Base-by-base conservation (phyloP, 129 eudicot species). In the Pittosporum tobira region DNA sequence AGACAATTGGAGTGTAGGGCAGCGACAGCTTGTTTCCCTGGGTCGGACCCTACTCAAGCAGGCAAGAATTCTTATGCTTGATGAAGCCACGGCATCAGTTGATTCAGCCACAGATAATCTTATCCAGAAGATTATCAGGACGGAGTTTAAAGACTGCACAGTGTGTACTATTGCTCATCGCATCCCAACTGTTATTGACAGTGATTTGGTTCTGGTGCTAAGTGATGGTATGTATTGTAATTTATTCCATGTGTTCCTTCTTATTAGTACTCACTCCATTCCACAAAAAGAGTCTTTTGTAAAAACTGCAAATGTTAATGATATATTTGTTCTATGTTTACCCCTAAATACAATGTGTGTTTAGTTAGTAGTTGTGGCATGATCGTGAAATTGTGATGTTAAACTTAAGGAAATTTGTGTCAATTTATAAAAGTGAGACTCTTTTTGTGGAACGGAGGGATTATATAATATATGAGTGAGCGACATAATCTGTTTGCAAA, bases 31-130 rank as follows among this genome's bases (percentile, higher is more conserved):
- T 71, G 90, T 91, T 54, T 87, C 90, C 15, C 79, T 91, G 26
- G 96, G 99, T 20, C 77, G 96, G 65, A 96, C 96, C 42, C 71
- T 91, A 63, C 88, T 91, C 26, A 91, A 91, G 66, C 94, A 87
- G 71, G 90, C 94, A 49, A 81, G 82, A 59, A 87, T 91, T 29
- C 52, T 91, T 56, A 87, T 91, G 45, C 87, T 91, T 14, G 99
- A 91, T 68, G 99, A 91, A 79, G 99, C 99, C 11, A 91, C 99
- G 0, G 99, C 99, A 57, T 91, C 99, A 16, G 96, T 91, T 65
- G 99, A 91, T 72, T 81, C 96, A 49, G 94, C 94, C 57, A 87
- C 96, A 5, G 96, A 91, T 77, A 79, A 83, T 64, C 74, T 84
- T 12, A 91, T 91, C 65, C 96, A 91, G 71, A 87, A 84, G 81